Percentiles rank a stretch among this genome's conserved stretches.
phyloP scores from a whole-genome alignment of 345 rosid species.

The Hevea brasiliensis region DNA sequence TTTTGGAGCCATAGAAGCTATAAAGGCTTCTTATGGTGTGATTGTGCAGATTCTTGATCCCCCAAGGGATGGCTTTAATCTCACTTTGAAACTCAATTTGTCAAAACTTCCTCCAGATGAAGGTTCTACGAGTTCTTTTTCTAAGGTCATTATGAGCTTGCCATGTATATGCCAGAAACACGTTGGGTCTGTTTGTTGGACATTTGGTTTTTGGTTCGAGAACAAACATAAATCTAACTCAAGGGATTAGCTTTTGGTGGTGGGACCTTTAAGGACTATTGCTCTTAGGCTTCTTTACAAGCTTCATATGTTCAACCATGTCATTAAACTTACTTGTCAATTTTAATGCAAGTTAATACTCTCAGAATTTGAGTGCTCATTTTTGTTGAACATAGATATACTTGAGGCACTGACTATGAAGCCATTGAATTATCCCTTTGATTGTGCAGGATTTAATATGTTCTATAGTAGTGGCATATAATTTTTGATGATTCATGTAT shows the following conservation, averaged over 20 bases:
- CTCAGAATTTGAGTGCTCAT: neutral
- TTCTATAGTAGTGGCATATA: neutral
- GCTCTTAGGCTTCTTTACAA: neutral
- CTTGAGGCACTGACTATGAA: neutral
- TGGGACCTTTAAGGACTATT: neutral
- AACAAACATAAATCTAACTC: neutral
- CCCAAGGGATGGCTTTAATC: conserved; percentile 91
- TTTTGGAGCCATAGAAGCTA: conserved; percentile 89
- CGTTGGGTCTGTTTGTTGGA: conserved; percentile 12
- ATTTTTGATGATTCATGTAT: neutral
- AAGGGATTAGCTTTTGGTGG: neutral
- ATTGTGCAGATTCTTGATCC: conserved; percentile 95
- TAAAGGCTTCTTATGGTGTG: conserved; percentile 72
- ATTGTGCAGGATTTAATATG: neutral
- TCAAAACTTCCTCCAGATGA: conserved; percentile 83
- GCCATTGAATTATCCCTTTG: neutral
- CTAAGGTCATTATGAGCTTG: conserved; percentile 50
- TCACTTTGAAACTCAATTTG: conserved; percentile 87
- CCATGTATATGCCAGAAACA: conserved; percentile 19
- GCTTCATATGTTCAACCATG: neutral
- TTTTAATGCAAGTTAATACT: neutral
- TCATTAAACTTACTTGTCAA: neutral
- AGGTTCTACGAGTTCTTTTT: conserved; percentile 63
- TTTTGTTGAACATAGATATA: neutral
- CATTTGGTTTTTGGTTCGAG: neutral